Evolutionary conservation across 352 stramenopile genomes (phyloP).

Genomic region (Pelagophyceae sp.): DNA sequence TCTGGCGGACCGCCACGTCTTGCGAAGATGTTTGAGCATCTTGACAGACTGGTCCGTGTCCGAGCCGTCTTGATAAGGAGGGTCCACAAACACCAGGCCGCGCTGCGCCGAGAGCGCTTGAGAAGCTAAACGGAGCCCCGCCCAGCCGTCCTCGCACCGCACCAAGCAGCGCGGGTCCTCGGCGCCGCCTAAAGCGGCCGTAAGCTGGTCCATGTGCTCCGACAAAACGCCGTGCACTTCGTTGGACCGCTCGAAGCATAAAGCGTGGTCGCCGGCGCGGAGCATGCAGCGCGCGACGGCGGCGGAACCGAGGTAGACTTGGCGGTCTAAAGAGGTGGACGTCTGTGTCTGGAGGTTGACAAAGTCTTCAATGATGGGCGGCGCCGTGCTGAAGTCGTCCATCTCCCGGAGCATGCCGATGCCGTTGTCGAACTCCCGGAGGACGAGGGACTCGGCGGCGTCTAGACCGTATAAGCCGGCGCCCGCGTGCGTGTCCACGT

Average conservation of each 20-base stretch:
- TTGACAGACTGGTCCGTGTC: constrained; percentile 23
- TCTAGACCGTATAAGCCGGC: constrained; percentile 11
- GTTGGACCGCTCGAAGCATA: constrained; percentile 25
- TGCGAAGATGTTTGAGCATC: not conserved
- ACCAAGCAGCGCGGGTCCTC: not conserved
- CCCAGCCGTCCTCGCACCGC: not conserved
- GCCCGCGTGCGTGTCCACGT: constrained; percentile 26
- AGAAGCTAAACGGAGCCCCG: not conserved
- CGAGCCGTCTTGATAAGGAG: constrained; percentile 23
- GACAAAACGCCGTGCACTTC: no score
- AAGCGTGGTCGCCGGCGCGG: not conserved
- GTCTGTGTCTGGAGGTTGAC: not conserved
- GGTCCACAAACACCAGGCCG: constrained; percentile 27
- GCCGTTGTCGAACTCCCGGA: constrained; percentile 14
- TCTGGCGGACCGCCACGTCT: constrained; percentile 19
- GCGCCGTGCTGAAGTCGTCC: no score
- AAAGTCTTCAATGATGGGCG: no score
- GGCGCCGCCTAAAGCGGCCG: not conserved
- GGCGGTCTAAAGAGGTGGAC: not conserved
- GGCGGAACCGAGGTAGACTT: constrained; percentile 19
- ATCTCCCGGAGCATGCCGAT: not conserved
- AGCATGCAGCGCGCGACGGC: constrained; percentile 6
- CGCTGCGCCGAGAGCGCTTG: not conserved
- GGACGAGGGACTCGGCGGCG: not conserved
- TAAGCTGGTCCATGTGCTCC: not conserved